Percentiles rank a stretch among this genome's conserved stretches.
Conservation (phyloP, 192 early-diverging fungal species). For the Coemansia sp. region DNA sequence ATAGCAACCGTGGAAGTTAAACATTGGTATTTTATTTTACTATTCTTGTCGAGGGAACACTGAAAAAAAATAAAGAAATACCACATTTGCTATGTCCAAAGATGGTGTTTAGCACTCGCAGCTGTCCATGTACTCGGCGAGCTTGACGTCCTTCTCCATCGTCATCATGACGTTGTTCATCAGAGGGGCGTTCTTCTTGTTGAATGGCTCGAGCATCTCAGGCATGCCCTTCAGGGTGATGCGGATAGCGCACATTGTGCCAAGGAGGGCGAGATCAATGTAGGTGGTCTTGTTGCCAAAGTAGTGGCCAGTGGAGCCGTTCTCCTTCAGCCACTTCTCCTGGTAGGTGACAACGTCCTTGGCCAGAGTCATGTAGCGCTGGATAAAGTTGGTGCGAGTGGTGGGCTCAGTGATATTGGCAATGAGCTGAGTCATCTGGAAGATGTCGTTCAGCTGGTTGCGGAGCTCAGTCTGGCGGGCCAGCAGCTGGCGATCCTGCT, state of each 20-base stretch:
- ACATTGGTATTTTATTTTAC: neutral
- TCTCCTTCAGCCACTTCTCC: slow-evolving; percentile 47
- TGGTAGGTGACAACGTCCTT: slow-evolving; percentile 34
- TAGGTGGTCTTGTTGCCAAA: slow-evolving; percentile 46
- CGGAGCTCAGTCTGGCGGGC: slow-evolving; percentile 30
- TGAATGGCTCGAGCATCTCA: slow-evolving; percentile 6
- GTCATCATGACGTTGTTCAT: slow-evolving; percentile 15
- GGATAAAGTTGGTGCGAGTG: slow-evolving; percentile 2
- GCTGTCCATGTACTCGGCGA: slow-evolving; percentile 1
- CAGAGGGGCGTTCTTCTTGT: slow-evolving; percentile 12
- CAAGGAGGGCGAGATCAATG: slow-evolving; percentile 27
- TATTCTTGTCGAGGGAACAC: neutral
- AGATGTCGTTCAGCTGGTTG: slow-evolving; percentile 17
- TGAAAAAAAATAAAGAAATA: no score
- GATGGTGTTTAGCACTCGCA: neutral
- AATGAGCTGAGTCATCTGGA: neutral
- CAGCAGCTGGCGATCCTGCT: slow-evolving; percentile 15
- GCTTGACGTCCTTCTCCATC: neutral
- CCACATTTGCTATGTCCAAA: no score
- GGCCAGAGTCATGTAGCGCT: slow-evolving; percentile 10
- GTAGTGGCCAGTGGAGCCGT: slow-evolving; percentile 57
- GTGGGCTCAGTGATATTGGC: slow-evolving; percentile 1
- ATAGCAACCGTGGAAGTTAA: no score
- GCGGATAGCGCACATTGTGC: neutral
- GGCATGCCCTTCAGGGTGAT: neutral